phyloP scores from a whole-genome alignment of 1,284 basidiomycete genomes.

The Boletellus deceptivus region DNA sequence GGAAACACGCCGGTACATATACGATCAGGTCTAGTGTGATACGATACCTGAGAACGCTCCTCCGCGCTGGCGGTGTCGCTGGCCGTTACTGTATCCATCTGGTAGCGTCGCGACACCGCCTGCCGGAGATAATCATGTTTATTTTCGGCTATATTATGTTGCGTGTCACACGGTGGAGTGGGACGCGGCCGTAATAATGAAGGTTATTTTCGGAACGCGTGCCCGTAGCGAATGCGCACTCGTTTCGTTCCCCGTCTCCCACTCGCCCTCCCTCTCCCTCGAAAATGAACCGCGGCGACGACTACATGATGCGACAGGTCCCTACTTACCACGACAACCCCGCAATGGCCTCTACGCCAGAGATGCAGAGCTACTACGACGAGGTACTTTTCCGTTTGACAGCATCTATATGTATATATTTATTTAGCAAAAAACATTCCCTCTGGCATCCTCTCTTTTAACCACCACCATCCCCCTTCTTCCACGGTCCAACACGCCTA shows the following conservation, averaged over 20 bases:
- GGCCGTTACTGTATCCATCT: conserved; percentile 9
- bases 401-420: conserved; percentile 3
- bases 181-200: no score
- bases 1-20: neutral
- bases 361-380: conserved; percentile 35
- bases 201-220: no score
- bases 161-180: no score
- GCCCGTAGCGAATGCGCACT: neutral
- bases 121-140: no score
- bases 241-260: neutral
- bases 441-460: neutral
- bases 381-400: conserved; percentile 4
- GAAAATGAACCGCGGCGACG: conserved; percentile 26
- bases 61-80: neutral
- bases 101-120: neutral
- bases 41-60: neutral
- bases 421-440: conserved; percentile 12
- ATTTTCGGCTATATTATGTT: no score
- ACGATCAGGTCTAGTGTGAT: neutral
- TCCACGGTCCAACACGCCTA: neutral
- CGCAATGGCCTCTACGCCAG: conserved; percentile 17
- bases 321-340: conserved; percentile 27
- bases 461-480: neutral
- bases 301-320: conserved; percentile 32
- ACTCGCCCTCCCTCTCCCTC: neutral